Percentiles rank a stretch among this genome's conserved stretches.
Conservation (phyloP, 73 alveolate species). For the Blepharisma japonicum region DNA sequence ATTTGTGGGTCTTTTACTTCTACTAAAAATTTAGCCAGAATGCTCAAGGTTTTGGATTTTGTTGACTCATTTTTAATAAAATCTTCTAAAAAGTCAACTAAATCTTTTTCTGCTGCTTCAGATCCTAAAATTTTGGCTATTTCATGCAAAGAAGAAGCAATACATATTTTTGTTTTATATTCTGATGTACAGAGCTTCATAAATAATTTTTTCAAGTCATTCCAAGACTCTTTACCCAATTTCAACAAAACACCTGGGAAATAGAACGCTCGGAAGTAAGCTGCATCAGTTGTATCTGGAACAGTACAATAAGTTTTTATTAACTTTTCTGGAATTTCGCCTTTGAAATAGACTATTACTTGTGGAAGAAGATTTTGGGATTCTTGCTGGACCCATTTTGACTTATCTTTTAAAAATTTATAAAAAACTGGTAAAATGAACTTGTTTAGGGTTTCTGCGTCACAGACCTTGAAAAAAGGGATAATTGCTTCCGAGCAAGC, state of each 20-base stretch:
- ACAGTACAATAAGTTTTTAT: not conserved
- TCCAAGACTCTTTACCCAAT: slow-evolving; percentile 2
- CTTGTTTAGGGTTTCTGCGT: no score
- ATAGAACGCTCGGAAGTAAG: not conserved
- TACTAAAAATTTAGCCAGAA: no score
- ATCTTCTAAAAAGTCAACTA: no score
- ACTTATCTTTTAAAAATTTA: slow-evolving; percentile 14
- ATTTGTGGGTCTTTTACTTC: no score
- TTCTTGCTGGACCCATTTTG: slow-evolving; percentile 23
- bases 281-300: slow-evolving; percentile 8
- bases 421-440: not conserved
- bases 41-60: no score
- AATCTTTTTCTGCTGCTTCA: slow-evolving; percentile 13
- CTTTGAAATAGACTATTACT: not conserved
- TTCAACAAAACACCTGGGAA: slow-evolving; percentile 4
- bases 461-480: no score
- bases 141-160: slow-evolving; percentile 7
- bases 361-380: not conserved
- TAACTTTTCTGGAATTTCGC: not conserved
- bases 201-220: slow-evolving; percentile 14
- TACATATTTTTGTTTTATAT: not conserved
- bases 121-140: slow-evolving; percentile 21
- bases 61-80: no score
- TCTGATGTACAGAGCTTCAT: not conserved
- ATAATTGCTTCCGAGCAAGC: no score